phyloP scores from a whole-genome alignment of 768 basidiomycete species.

The Russula brevipes region DNA sequence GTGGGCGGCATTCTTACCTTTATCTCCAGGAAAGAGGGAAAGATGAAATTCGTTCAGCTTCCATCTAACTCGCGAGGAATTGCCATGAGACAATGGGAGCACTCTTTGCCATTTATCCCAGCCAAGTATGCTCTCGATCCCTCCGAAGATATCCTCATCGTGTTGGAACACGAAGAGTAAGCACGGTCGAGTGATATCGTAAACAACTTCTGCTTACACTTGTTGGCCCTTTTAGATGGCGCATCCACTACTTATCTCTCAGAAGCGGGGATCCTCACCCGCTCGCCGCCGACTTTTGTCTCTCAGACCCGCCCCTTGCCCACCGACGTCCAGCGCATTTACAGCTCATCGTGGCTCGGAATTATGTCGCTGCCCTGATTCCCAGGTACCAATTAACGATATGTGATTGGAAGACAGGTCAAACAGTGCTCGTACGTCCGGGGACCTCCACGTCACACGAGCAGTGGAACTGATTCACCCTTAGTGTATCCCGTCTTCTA shows the following conservation, averaged over 20 bases:
- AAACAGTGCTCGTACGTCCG: constrained; percentile 8
- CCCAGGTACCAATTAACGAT: not conserved
- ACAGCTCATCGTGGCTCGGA: not conserved
- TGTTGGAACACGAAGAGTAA: not conserved
- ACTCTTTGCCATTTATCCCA: constrained; percentile 3
- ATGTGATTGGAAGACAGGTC: constrained; percentile 14
- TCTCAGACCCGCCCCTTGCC: not conserved
- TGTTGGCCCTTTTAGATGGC: not conserved
- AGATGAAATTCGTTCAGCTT: constrained; percentile 3
- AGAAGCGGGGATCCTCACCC: constrained; percentile 12
- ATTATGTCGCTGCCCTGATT: not conserved
- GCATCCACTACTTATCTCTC: constrained; percentile 10
- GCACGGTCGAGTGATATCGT: not conserved
- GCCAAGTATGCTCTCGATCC: not conserved
- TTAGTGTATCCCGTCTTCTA: not conserved
- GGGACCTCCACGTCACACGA: not conserved
- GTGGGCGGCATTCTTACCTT: constrained; percentile 10
- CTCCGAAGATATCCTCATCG: constrained; percentile 7
- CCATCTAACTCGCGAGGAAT: constrained; percentile 6
- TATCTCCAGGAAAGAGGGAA: not conserved
- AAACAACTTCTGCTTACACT: not conserved
- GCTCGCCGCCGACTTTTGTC: not conserved
- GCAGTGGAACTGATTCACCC: not conserved
- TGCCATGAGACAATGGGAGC: constrained; percentile 7
- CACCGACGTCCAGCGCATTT: not conserved